phyloP scores from a whole-genome alignment of 148 eudicot genomes.

The Rhododendron ferrugineum region DNA sequence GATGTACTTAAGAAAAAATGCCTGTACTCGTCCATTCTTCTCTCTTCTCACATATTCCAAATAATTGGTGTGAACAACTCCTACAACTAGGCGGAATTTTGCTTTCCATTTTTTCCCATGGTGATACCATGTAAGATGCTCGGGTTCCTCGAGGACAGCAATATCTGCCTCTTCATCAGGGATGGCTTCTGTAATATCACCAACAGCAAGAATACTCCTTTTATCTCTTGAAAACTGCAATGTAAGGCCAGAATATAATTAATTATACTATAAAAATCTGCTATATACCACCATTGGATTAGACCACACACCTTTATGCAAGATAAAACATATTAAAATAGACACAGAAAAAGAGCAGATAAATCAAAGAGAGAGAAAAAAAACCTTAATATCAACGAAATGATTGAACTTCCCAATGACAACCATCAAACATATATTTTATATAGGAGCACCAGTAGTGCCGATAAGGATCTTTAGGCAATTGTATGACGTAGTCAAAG shows the following conservation, averaged over 20 bases:
- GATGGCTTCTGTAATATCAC: conserved; percentile 77
- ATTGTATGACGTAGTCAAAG: not conserved
- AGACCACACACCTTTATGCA: not conserved
- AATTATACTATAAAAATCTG: not conserved
- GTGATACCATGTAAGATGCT: conserved; percentile 99
- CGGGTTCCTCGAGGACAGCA: conserved; percentile 98
- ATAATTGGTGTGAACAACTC: conserved; percentile 91
- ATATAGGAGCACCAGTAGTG: not conserved
- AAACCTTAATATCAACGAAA: not conserved
- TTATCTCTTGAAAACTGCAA: conserved; percentile 71
- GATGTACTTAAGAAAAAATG: conserved; percentile 60
- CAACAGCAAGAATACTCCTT: conserved; percentile 89
- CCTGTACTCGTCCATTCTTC: conserved; percentile 58
- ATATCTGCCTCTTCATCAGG: conserved; percentile 90
- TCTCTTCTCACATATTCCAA: conserved; percentile 87
- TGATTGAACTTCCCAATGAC: not conserved
- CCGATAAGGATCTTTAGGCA: not conserved
- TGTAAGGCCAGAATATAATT: not conserved
- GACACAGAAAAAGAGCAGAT: not conserved
- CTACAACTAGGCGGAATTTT: conserved; percentile 74
- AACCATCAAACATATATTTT: not conserved
- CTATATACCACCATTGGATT: too few species aligned
- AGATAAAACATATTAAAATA: not conserved
- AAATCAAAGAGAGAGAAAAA: too few species aligned
- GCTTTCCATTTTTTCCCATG: conserved; percentile 94